A percentile compares a stretch with the other conserved stretches of the same genome.
These are phyloP conservation scores for Hyaloscypha finlandica DNA, from an alignment of 495 filamentous ascomycete species.

Conservation along the genomic window DNA sequence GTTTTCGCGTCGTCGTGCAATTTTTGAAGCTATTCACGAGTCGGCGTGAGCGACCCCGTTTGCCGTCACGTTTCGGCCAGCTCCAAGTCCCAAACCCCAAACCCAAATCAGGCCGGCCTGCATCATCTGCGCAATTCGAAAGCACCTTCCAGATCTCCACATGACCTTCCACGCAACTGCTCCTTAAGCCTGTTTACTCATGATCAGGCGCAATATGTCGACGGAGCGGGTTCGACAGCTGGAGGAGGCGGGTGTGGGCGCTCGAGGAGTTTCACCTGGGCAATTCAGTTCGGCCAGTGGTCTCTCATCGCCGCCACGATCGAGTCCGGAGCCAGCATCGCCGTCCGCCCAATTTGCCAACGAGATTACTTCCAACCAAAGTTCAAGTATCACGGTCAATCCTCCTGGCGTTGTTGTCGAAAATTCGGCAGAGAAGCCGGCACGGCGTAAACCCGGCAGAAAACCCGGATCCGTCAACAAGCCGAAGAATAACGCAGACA, in stretches of 20 bases:
- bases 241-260: constrained; percentile 16
- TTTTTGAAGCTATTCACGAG: constrained; percentile 32
- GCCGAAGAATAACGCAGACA: constrained; percentile 48
- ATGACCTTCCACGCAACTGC: neutral
- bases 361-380: constrained; percentile 11
- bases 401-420: constrained; percentile 15
- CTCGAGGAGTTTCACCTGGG: constrained; percentile 14
- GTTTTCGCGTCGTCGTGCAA: constrained; percentile 22
- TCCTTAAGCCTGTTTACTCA: constrained; percentile 1
- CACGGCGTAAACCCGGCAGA: constrained; percentile 23
- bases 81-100: too few relatives aligned
- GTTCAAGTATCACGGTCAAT: constrained; percentile 28
- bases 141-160: constrained; percentile 12
- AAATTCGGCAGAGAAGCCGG: constrained; percentile 24
- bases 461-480: constrained; percentile 43
- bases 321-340: constrained; percentile 30
- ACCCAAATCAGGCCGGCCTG: neutral
- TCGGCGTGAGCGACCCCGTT: constrained; percentile 3
- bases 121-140: constrained; percentile 9
- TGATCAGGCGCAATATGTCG: constrained; percentile 14
- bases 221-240: constrained; percentile 7
- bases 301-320: constrained; percentile 33
- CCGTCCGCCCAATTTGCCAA: constrained; percentile 28
- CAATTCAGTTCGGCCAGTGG: constrained; percentile 24
- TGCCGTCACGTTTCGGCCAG: constrained; percentile 27